phyloP scores from a whole-genome alignment of 2,329 filamentous ascomycete species.

The Cladosporium colombiae region DNA sequence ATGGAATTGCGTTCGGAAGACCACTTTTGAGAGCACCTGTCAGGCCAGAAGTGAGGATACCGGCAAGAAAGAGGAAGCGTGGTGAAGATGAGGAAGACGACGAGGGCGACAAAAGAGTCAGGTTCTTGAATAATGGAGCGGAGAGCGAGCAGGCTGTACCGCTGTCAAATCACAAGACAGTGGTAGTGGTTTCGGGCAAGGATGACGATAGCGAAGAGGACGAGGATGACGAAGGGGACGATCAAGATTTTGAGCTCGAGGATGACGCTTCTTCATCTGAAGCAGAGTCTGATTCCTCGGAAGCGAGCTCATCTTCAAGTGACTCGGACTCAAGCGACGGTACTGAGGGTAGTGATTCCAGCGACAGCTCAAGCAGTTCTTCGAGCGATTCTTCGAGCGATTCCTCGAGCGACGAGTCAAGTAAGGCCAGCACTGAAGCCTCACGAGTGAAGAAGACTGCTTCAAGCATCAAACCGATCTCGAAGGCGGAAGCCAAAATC shows the following conservation, averaged over 20 bases:
- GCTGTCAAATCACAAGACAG: not conserved
- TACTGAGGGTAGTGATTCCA: not conserved
- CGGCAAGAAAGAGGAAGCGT: slow-evolving; percentile 35
- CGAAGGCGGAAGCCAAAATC: not conserved
- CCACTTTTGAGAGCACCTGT: slow-evolving; percentile 48
- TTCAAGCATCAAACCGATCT: not conserved
- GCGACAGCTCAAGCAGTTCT: slow-evolving; percentile 16
- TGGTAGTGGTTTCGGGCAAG: slow-evolving; percentile 39
- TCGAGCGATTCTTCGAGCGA: slow-evolving; percentile 23
- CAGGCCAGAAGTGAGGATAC: slow-evolving; percentile 41
- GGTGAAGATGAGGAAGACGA: slow-evolving; percentile 38
- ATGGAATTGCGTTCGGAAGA: slow-evolving; percentile 81
- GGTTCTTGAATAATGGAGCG: slow-evolving; percentile 1
- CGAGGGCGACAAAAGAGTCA: slow-evolving; percentile 15
- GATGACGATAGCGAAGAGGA: slow-evolving; percentile 38
- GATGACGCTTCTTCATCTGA: slow-evolving; percentile 18
- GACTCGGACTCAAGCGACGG: slow-evolving; percentile 10
- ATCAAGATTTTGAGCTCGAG: slow-evolving; percentile 27
- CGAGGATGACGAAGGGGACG: slow-evolving; percentile 28
- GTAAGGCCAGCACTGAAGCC: slow-evolving; percentile 22
- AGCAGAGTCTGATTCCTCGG: slow-evolving; percentile 2
- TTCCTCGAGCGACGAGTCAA: slow-evolving; percentile 16
- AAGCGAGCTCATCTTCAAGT: slow-evolving; percentile 8
- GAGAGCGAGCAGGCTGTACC: not conserved
- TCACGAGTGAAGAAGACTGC: not conserved